Conservation (phyloP, 129 eudicot genomes). For the Helianthus tuberosus region DNA sequence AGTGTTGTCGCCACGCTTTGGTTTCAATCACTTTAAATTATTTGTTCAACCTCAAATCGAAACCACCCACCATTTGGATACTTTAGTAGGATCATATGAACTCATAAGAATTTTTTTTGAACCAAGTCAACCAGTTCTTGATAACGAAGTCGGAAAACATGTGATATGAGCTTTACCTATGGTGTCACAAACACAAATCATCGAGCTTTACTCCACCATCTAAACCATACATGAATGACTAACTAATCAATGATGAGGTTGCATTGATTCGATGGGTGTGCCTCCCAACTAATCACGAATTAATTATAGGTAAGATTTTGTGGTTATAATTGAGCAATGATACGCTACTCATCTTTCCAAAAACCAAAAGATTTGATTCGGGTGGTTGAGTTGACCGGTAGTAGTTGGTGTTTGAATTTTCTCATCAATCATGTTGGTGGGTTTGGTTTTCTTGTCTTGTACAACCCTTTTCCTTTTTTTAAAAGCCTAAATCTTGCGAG, state of each 20-base stretch:
- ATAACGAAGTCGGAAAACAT: too few relatives aligned
- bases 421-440: constrained; percentile 23
- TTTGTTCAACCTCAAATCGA: too few relatives aligned
- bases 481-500: not conserved
- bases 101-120: too few relatives aligned
- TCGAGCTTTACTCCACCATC: too few relatives aligned
- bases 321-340: constrained; percentile 24
- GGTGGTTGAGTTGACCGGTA: constrained; percentile 29
- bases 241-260: not conserved
- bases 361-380: constrained; percentile 37
- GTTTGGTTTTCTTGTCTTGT: constrained; percentile 19
- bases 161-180: too few relatives aligned
- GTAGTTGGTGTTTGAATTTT: constrained; percentile 5
- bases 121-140: too few relatives aligned
- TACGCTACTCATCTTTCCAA: constrained; percentile 6
- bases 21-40: too few relatives aligned
- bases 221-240: not conserved
- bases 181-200: too few relatives aligned
- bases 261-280: constrained; percentile 17
- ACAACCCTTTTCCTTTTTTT: not conserved
- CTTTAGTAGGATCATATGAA: too few relatives aligned
- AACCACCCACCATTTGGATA: too few relatives aligned
- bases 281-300: constrained; percentile 21
- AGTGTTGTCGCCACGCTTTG: too few relatives aligned
- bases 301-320: not conserved